Conservation (phyloP, 768 basidiomycete species). For the Mycena sanguinolenta region DNA sequence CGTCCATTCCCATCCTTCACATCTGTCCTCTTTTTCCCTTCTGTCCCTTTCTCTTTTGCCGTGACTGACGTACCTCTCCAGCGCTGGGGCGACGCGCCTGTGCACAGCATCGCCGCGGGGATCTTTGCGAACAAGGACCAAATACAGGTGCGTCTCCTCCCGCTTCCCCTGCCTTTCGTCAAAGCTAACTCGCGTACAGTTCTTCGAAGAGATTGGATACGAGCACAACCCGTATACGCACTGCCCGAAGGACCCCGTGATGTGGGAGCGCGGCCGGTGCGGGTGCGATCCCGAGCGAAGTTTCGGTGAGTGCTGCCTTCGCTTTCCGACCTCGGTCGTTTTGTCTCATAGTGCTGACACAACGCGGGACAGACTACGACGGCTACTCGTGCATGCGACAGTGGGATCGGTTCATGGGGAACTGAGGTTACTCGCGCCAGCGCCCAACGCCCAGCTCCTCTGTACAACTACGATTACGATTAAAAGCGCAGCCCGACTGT, state of each 20-base stretch:
- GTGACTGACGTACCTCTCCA: conserved; percentile 40
- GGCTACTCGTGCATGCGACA: conserved; percentile 69
- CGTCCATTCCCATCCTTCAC: neutral
- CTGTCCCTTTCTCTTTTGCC: neutral
- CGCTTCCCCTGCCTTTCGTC: neutral
- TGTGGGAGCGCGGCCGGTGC: conserved; percentile 60
- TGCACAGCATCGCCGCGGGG: conserved; percentile 77
- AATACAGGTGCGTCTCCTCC: conserved; percentile 51
- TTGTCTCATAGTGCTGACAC: conserved; percentile 2
- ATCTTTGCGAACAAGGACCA: conserved; percentile 69
- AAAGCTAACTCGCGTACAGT: conserved; percentile 48
- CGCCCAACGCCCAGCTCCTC: neutral
- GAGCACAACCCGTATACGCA: conserved; percentile 69
- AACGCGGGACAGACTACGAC: conserved; percentile 59
- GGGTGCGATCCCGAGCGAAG: conserved; percentile 64
- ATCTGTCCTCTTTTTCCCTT: conserved; percentile 46
- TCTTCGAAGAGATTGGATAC: conserved; percentile 81
- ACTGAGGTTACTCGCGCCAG: neutral
- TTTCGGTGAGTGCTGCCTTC: conserved; percentile 61
- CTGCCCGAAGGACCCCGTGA: conserved; percentile 52
- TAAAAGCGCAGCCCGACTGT: neutral
- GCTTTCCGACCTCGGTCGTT: neutral
- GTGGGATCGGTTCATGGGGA: conserved; percentile 56
- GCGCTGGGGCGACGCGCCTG: conserved; percentile 74
- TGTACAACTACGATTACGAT: neutral